Evolutionary conservation across 2,329 filamentous ascomycete species (phyloP).

Genomic region (Ceratocystis colombiana): DNA sequence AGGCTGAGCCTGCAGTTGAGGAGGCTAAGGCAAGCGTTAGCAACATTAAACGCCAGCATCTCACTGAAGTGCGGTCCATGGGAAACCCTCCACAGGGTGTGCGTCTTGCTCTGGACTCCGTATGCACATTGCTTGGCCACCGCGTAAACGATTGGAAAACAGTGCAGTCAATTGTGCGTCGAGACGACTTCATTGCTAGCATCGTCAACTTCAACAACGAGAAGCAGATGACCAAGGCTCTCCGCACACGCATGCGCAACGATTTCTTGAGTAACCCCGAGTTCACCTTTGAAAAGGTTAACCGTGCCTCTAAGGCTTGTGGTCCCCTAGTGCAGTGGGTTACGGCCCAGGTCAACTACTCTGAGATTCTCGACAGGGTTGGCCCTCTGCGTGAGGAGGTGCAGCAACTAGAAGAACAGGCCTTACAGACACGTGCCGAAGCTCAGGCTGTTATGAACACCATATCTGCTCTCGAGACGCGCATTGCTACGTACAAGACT

Average conservation of each 20-base stretch:
- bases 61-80: conserved; percentile 97
- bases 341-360: conserved; percentile 90
- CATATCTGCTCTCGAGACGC: conserved; percentile 72
- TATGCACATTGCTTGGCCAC: conserved; percentile 87
- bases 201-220: conserved; percentile 97
- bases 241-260: conserved; percentile 80
- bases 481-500: conserved; percentile 88
- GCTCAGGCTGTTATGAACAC: conserved; percentile 85
- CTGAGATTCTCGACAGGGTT: conserved; percentile 90
- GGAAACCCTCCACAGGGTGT: conserved; percentile 83
- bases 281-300: conserved; percentile 93
- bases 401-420: conserved; percentile 71
- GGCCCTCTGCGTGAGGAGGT: conserved; percentile 90
- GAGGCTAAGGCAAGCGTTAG: conserved; percentile 93
- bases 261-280: conserved; percentile 89
- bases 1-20: conserved; percentile 82
- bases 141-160: conserved; percentile 85
- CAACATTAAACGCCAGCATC: conserved; percentile 94
- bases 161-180: conserved; percentile 77
- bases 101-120: conserved; percentile 85
- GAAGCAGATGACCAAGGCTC: conserved; percentile 74
- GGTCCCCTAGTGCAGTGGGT: conserved; percentile 97
- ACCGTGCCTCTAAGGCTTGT: conserved; percentile 91
- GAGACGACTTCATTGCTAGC: conserved; percentile 93
- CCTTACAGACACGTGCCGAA: conserved; percentile 84